Evolutionary conservation across 352 stramenopile genomes (phyloP), one percentile per base, ranked within the genome.

Genomic region (Phytopythium sindhum): DNA sequence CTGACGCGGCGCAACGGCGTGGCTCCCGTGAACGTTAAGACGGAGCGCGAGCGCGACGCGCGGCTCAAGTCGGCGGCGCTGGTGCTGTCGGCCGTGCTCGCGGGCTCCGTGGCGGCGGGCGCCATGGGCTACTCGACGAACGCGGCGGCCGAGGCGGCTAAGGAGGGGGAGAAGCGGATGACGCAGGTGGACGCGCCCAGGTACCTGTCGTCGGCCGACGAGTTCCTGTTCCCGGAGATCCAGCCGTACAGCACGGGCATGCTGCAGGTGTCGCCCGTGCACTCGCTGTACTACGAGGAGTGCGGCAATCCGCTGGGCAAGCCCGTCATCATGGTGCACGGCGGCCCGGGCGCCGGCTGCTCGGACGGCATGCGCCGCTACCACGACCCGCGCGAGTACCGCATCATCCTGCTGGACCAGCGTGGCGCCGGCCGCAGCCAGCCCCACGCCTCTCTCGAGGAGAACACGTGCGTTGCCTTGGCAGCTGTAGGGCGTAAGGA

Each of bases 321-420:
- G 66, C 90, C 92, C 7, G 95, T 96, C 37, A 82, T 99, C n/a
- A 91, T 98, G 70, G 83, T 98, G 28, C 96, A 99, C 71, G 96
- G 96, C 31, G 96, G 96, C 2, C 96, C 96, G 0, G 96, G 96
- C 14, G 89, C 86, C 2, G 94, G 90, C 39, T 98, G 91, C 74
- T 90, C 77, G 35, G 79, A 89, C 0, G 81, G 72, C 64, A 97
- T 98, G 86, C 84, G 89, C 24, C 89, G 88, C 53, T 98, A 93
- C 75, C 97, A 98, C 75, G 88, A 98, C 76, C 93, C 92, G 23
- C 63, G 80, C 26, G 77, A 92, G 17, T 98, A 98, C 67, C 86
- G 81, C 50, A 97, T 98, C 53, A 92, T 98, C 53, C 75, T 98
- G 29, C 66, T 98, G 31, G 96, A 98, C 77, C 96, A 98, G 78